These are phyloP conservation scores for Lactarius tabidus DNA, from an alignment of 768 basidiomycete genomes.

Conservation along the genomic window DNA sequence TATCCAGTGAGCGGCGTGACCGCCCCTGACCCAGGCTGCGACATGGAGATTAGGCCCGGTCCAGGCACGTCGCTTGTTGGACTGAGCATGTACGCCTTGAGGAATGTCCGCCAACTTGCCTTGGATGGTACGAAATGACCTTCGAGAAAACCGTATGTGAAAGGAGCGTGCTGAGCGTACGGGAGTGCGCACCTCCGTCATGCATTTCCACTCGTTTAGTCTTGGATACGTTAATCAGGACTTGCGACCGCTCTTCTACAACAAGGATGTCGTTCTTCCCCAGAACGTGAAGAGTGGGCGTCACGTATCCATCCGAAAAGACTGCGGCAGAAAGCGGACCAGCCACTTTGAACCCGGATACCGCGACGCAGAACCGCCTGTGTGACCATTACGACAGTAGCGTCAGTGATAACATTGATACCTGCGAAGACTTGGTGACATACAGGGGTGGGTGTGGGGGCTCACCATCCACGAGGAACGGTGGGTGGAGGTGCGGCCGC, in stretches of 20 bases:
- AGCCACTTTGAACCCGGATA: slow-evolving; percentile 62
- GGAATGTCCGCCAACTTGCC: slow-evolving; percentile 69
- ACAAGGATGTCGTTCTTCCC: slow-evolving; percentile 79
- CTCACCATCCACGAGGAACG: slow-evolving; percentile 60
- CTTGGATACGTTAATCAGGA: slow-evolving; percentile 50
- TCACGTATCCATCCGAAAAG: slow-evolving; percentile 51
- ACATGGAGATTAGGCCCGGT: slow-evolving; percentile 35
- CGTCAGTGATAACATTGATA: slow-evolving; percentile 13
- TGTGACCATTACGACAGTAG: slow-evolving; percentile 1
- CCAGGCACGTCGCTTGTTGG: slow-evolving; percentile 46
- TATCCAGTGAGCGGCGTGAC: slow-evolving; percentile 38
- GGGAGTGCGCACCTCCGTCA: slow-evolving; percentile 58
- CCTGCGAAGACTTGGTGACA: slow-evolving; percentile 26
- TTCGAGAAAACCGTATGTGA: slow-evolving; percentile 29
- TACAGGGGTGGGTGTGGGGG: slow-evolving; percentile 75
- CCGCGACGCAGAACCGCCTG: slow-evolving; percentile 71
- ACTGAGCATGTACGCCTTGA: slow-evolving; percentile 59
- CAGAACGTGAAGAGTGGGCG: slow-evolving; percentile 73
- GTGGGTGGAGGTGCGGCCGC: slow-evolving; percentile 46
- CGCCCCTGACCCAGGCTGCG: slow-evolving; percentile 44
- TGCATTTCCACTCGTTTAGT: slow-evolving; percentile 69
- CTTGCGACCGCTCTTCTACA: slow-evolving; percentile 58
- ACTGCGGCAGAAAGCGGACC: slow-evolving; percentile 46
- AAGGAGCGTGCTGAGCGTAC: background rate
- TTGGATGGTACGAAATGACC: slow-evolving; percentile 85